These are phyloP conservation scores for Xylaria palmicola DNA, from an alignment of 495 filamentous ascomycete genomes.

Conservation along the genomic window DNA sequence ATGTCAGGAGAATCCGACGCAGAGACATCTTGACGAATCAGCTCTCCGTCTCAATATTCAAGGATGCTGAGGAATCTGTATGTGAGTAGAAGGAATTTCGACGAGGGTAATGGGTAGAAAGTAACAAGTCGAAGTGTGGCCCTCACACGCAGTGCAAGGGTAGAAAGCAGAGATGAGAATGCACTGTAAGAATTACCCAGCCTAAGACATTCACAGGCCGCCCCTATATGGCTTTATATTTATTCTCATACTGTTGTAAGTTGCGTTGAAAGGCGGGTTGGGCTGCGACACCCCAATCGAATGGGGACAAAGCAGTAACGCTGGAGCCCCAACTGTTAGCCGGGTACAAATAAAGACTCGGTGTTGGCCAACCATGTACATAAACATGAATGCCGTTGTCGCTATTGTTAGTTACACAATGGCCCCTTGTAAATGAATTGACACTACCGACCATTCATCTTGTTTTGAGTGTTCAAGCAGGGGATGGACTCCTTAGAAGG, in stretches of 20 bases:
- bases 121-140: neutral
- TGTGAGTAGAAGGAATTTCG: neutral
- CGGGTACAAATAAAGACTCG: neutral
- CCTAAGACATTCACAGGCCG: too few relatives aligned
- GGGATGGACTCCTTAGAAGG: neutral
- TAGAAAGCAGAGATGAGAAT: neutral
- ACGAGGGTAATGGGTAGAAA: neutral
- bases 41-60: neutral
- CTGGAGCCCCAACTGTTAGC: neutral
- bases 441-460: neutral
- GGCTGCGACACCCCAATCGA: neutral
- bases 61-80: neutral
- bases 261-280: neutral
- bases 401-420: neutral
- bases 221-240: too few relatives aligned
- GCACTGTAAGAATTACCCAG: too few relatives aligned
- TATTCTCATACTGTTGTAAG: neutral
- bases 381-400: neutral
- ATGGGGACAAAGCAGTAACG: neutral
- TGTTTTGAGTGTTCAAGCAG: neutral
- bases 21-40: neutral
- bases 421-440: neutral
- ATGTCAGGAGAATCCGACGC: conserved; percentile 2
- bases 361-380: conserved; percentile 8
- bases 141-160: neutral